Evolutionary conservation across 2,329 filamentous ascomycete species (phyloP), one percentile per base, ranked within the genome.

Genomic region (Shiraia sp.): DNA sequence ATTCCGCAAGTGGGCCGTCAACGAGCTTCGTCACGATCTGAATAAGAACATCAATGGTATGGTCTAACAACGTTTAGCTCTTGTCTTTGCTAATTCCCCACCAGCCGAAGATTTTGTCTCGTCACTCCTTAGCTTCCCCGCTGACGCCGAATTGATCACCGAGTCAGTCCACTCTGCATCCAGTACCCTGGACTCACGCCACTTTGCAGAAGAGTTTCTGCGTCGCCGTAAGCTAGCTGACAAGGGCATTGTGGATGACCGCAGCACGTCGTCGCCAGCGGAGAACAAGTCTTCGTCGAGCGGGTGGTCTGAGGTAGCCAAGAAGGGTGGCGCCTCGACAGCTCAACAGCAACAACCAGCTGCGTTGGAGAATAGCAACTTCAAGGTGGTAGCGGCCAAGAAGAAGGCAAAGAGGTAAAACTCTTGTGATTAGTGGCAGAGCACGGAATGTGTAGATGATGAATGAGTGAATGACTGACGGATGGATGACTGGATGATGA

Each of bases 291-390:
- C 61, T 10, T 60, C 59, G 4, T 74, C 76, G 53, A 85, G 88
- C 40, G 92, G 92, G 14, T 99, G 93, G 93, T 96, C 80, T 57
- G 93, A 97, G 73, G 93, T 99, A 37, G 93, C 93, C 1, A 97
- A 97, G 84, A 96, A 96, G 78, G 87, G 87, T 90, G 79, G 86
- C 82, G 16, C 75, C 73, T 35, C 63, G 59, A 56, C 66, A 67
- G 65, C 68, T 39, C 52, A 52, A 57, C 63, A 64, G 45, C 72
- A 68, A 47, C 66, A 67, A 45, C 54, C 49, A 52, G 24, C 47
- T 30, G 61, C 70, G 34, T 65, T 69, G 33, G 66, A 71, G 30
- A 80, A 77, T 16, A 79, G 85, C 8, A 82, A 81, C 35, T 97
- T 96, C 75, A 93, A 93, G 77, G 88, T 97, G 38, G 92, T 97